Evolutionary conservation across 306 rosid species (phyloP).

Genomic region (Rosa multiflora): DNA sequence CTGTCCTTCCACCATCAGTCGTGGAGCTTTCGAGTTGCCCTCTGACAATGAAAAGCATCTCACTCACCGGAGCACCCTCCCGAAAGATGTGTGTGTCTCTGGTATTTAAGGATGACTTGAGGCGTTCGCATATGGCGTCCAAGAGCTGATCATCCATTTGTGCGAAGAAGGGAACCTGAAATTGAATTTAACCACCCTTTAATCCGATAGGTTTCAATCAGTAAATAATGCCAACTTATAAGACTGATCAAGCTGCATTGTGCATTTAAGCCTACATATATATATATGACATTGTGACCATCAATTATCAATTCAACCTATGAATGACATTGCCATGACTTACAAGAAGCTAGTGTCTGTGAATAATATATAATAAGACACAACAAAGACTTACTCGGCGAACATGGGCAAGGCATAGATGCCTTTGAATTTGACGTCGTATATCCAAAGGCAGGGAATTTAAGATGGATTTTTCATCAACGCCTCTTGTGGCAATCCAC

Average conservation of each 20-base stretch:
- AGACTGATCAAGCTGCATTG: not conserved
- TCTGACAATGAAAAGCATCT: conserved; percentile 85
- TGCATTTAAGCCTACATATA: not conserved
- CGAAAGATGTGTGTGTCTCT: conserved; percentile 54
- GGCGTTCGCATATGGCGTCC: conserved; percentile 91
- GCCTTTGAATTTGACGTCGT: conserved; percentile 84
- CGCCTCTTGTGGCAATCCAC: conserved; percentile 94
- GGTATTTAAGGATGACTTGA: conserved; percentile 71
- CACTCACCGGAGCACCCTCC: conserved; percentile 87
- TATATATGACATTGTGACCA: not conserved
- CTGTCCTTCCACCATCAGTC: conserved; percentile 79
- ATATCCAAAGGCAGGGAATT: conserved; percentile 70
- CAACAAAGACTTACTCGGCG: conserved; percentile 59
- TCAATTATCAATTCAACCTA: not conserved
- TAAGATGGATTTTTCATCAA: conserved; percentile 78
- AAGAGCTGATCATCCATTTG: conserved; percentile 90
- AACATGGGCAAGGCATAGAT: conserved; percentile 79
- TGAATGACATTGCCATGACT: not conserved
- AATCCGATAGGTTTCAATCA: not conserved
- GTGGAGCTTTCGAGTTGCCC: conserved; percentile 90
- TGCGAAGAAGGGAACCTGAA: conserved; percentile 80
- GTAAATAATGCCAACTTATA: not conserved
- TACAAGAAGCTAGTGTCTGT: not conserved
- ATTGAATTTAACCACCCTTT: conserved; percentile 6
- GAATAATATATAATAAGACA: not conserved